Conservation (phyloP, 2,329 filamentous ascomycete species). For the Ceratocystis eucalypticola region DNA sequence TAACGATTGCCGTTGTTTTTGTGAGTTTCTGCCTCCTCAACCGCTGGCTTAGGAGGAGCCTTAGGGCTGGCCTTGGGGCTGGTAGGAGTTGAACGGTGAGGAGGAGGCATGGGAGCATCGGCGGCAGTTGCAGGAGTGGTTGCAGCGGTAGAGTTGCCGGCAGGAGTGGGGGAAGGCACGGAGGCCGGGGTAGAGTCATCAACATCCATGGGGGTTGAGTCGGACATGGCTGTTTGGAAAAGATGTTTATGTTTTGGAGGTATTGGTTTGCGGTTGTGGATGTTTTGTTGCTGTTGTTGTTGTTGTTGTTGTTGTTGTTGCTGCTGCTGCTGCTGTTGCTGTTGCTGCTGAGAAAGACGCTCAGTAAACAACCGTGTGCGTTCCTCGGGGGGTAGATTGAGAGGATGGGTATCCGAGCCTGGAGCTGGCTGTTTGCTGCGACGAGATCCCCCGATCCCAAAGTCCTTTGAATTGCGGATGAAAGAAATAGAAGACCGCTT, state of each 20-base stretch:
- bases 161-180: slow-evolving; percentile 31
- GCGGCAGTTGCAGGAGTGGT: slow-evolving; percentile 29
- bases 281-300: background rate
- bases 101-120: slow-evolving; percentile 49
- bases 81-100: slow-evolving; percentile 42
- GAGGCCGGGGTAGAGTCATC: slow-evolving; percentile 48
- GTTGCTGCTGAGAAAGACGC: slow-evolving; percentile 15
- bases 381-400: slow-evolving; percentile 84
- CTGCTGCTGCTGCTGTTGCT: slow-evolving; percentile 5
- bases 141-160: background rate
- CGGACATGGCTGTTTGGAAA: slow-evolving; percentile 49
- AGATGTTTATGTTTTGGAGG: slow-evolving; percentile 8
- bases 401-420: slow-evolving; percentile 65
- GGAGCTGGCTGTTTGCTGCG: slow-evolving; percentile 33
- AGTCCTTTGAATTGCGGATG: slow-evolving; percentile 36
- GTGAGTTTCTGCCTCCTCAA: slow-evolving; percentile 75
- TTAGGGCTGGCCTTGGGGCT: slow-evolving; percentile 48
- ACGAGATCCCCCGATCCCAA: slow-evolving; percentile 33
- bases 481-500: slow-evolving; percentile 27
- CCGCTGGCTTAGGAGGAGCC: slow-evolving; percentile 40
- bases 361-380: slow-evolving; percentile 54
- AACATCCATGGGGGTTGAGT: slow-evolving; percentile 60
- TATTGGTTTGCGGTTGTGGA: background rate
- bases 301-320: too few relatives aligned
- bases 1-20: slow-evolving; percentile 91